Conservation (phyloP, 23 red algal species). For the Cyanidioschyzon merolae region DNA sequence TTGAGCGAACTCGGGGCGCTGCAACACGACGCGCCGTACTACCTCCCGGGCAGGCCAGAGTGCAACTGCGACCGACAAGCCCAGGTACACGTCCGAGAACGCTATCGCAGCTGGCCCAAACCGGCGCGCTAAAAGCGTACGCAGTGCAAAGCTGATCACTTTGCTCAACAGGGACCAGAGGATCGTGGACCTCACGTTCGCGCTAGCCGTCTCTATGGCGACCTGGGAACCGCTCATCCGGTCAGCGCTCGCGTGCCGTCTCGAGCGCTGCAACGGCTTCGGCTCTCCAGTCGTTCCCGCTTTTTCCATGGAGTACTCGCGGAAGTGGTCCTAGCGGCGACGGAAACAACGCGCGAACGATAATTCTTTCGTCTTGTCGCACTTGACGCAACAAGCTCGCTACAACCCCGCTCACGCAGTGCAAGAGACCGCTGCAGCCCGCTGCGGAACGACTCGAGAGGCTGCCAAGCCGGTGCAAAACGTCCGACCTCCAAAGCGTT, state of each 20-base stretch:
- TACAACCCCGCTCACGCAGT: not conserved
- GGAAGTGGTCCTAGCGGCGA: not conserved
- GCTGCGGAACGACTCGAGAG: too few species aligned
- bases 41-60: constrained; percentile 39
- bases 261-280: not conserved
- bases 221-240: not conserved
- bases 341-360: constrained; percentile 7
- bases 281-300: not conserved
- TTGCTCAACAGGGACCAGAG: constrained; percentile 35
- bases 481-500: too few species aligned
- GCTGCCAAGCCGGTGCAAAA: too few species aligned
- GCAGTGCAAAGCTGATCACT: constrained; percentile 43
- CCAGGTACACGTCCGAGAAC: constrained; percentile 49
- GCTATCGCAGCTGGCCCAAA: constrained; percentile 46
- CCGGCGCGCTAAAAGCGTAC: constrained; percentile 41
- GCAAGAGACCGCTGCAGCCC: too few species aligned
- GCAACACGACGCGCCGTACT: constrained; percentile 48
- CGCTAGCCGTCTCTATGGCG: constrained; percentile 22
- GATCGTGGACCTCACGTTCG: constrained; percentile 27
- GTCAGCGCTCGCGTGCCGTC: not conserved
- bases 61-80: constrained; percentile 35
- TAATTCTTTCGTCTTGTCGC: constrained; percentile 1
- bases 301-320: not conserved
- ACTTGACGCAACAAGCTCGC: not conserved
- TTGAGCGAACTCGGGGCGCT: constrained; percentile 1